Conservation (phyloP, 2,329 filamentous ascomycete species). For the Trichoderma koningii region DNA sequence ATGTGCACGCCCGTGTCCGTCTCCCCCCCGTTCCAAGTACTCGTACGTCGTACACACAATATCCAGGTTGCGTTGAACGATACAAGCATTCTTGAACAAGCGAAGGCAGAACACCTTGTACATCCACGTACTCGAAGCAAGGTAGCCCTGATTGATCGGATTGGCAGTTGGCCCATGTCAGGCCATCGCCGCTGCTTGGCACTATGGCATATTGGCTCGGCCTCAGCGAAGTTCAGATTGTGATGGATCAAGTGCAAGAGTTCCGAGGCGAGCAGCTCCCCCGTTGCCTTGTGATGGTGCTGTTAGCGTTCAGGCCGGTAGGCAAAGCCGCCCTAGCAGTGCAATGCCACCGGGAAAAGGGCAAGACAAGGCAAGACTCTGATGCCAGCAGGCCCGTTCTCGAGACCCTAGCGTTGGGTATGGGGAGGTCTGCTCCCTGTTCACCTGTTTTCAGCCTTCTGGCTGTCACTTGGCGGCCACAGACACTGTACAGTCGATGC, state of each 20-base stretch:
- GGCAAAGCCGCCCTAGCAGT: neutral
- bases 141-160: neutral
- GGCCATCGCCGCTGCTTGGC: neutral
- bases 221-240: neutral
- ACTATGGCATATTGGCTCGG: neutral
- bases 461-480: neutral
- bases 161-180: neutral
- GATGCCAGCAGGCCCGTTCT: neutral
- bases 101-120: neutral
- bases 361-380: slow-evolving; percentile 6
- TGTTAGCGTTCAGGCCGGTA: neutral
- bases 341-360: neutral
- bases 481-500: no score
- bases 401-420: slow-evolving; percentile 5
- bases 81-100: no score
- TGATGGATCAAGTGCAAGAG: neutral
- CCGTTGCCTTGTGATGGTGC: neutral
- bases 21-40: no score
- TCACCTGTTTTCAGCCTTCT: neutral
- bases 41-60: no score
- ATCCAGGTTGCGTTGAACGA: no score
- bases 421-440: neutral
- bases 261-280: neutral
- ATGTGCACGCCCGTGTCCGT: neutral
- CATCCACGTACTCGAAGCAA: neutral